A percentile compares a stretch with the other conserved stretches of the same genome.
Conservation (phyloP, 805 yeast species). For the Cyberlindnera mississippiensis region DNA sequence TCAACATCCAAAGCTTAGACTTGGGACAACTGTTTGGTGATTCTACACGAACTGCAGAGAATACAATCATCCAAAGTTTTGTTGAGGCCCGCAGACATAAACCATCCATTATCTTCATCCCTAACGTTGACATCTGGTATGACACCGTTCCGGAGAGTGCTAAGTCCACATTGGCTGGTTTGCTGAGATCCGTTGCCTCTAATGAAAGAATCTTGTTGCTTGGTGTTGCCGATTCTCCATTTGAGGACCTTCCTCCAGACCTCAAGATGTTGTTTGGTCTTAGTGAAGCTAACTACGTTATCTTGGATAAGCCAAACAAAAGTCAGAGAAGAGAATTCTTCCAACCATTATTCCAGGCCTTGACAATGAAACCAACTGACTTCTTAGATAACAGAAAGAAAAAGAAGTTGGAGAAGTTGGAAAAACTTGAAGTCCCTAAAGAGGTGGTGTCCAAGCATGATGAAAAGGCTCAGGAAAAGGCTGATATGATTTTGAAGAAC, state of each 20-base stretch:
- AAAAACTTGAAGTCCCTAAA: conserved; percentile 36
- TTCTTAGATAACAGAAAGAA: conserved; percentile 57
- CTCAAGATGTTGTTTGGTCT: conserved; percentile 56
- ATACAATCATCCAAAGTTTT: conserved; percentile 75
- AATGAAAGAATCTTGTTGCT: conserved; percentile 71
- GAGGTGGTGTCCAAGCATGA: conserved; percentile 33
- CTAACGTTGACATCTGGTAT: conserved; percentile 77
- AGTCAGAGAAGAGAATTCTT: conserved; percentile 58
- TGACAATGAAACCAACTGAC: conserved; percentile 65
- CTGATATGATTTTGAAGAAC: conserved; percentile 81
- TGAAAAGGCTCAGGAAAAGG: conserved; percentile 43
- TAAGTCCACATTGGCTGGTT: conserved; percentile 63
- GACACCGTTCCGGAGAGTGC: conserved; percentile 65
- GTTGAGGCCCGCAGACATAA: conserved; percentile 85
- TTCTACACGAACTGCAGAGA: conserved; percentile 76
- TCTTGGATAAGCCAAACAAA: conserved; percentile 39
- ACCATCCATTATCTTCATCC: conserved; percentile 81
- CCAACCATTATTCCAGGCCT: conserved; percentile 45
- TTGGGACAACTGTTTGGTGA: conserved; percentile 74
- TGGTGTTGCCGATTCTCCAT: conserved; percentile 58
- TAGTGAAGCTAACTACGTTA: conserved; percentile 43
- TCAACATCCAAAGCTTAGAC: conserved; percentile 83
- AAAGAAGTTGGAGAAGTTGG: conserved; percentile 32
- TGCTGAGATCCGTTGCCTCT: conserved; percentile 64
- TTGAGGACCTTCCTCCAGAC: conserved; percentile 41